These are phyloP conservation scores for Neobulgaria alba DNA, from an alignment of 2,329 filamentous ascomycete species.

Conservation along the genomic window DNA sequence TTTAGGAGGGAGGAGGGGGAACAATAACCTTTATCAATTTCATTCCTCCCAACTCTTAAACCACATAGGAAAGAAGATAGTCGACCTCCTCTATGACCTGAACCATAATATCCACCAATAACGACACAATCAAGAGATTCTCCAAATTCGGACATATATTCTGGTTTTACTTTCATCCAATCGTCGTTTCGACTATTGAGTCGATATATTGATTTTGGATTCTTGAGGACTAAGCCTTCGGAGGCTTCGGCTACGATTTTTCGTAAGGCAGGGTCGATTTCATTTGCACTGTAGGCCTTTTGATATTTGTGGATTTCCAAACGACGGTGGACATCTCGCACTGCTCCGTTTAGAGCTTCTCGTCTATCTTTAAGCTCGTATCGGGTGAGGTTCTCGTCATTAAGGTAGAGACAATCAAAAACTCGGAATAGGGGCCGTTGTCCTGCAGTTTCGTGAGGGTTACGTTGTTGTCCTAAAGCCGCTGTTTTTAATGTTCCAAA, in stretches of 20 bases:
- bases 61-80: conserved; percentile 89
- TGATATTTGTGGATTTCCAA: conserved; percentile 74
- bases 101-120: conserved; percentile 88
- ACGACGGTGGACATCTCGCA: conserved; percentile 62
- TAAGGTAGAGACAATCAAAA: conserved; percentile 88
- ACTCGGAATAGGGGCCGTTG: conserved; percentile 73
- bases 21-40: conserved; percentile 38
- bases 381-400: conserved; percentile 67
- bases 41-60: conserved; percentile 63
- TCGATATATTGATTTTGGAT: conserved; percentile 76
- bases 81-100: conserved; percentile 71
- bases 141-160: conserved; percentile 96
- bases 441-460: conserved; percentile 51
- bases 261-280: conserved; percentile 72
- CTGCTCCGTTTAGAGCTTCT: conserved; percentile 61
- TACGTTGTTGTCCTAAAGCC: conserved; percentile 69
- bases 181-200: conserved; percentile 88
- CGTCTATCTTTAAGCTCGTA: conserved; percentile 79
- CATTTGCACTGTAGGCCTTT: conserved; percentile 55
- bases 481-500: conserved; percentile 94
- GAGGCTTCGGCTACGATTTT: conserved; percentile 79
- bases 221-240: conserved; percentile 90
- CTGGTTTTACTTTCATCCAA: conserved; percentile 98
- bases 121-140: conserved; percentile 86
- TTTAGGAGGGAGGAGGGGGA: too few relatives aligned